phyloP scores from a whole-genome alignment of 257 asterid genomes.

The Solanum pinnatisectum region DNA sequence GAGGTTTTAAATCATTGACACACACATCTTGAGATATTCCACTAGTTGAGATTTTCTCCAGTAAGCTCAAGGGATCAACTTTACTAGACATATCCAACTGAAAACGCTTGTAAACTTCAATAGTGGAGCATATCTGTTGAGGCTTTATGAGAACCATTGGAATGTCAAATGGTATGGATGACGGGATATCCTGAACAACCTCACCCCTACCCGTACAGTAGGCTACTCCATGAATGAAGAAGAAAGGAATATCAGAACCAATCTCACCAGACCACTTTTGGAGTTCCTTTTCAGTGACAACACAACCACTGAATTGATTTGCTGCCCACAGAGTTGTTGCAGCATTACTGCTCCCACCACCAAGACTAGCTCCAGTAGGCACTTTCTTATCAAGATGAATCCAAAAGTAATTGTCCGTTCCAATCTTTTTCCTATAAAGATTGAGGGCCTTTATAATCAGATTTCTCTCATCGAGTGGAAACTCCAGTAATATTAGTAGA shows the following conservation, averaged over 20 bases:
- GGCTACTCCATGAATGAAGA: constrained; percentile 94
- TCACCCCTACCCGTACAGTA: constrained; percentile 94
- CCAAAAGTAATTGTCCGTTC: constrained; percentile 69
- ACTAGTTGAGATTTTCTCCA: constrained; percentile 56
- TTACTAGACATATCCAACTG: constrained; percentile 55
- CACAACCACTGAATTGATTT: constrained; percentile 73
- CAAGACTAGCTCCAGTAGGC: constrained; percentile 98
- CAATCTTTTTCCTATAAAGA: constrained; percentile 87
- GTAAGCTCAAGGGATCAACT: constrained; percentile 67
- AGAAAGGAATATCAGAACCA: constrained; percentile 92
- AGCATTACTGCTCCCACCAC: constrained; percentile 99
- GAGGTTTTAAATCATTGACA: constrained; percentile 79
- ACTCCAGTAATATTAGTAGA: constrained; percentile 74
- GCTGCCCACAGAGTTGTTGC: constrained; percentile 99
- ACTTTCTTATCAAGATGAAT: constrained; percentile 93
- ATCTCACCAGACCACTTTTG: constrained; percentile 96
- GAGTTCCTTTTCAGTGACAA: constrained; percentile 86
- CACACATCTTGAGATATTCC: constrained; percentile 89
- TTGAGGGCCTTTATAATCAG: constrained; percentile 93
- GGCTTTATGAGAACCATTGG: constrained; percentile 96
- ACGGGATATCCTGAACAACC: constrained; percentile 70
- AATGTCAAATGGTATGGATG: constrained; percentile 47
- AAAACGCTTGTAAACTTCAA: constrained; percentile 89
- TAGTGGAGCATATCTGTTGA: constrained; percentile 84
- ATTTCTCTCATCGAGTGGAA: constrained; percentile 70